Evolutionary conservation across 257 asterid genomes (phyloP).

Genomic region (Ilex asprella): DNA sequence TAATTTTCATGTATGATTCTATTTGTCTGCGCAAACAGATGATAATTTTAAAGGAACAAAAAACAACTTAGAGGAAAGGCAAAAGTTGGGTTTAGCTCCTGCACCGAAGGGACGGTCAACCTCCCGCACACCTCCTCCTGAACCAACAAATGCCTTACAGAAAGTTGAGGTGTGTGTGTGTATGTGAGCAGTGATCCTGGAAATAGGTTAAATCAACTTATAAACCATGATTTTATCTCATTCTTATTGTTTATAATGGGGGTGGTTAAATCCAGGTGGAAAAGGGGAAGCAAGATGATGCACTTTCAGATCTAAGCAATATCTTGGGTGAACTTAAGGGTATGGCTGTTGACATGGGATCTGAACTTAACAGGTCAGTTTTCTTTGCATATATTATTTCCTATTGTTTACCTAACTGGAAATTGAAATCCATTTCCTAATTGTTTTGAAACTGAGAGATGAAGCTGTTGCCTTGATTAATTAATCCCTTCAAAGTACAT

Average conservation of each 20-base stretch:
- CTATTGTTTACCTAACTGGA: no score
- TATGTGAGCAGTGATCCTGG: neutral
- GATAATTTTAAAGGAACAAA: slow-evolving; percentile 40
- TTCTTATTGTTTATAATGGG: neutral
- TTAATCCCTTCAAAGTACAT: no score
- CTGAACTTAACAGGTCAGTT: slow-evolving; percentile 60
- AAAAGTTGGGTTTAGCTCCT: slow-evolving; percentile 54
- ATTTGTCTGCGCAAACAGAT: slow-evolving; percentile 32
- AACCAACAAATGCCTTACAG: slow-evolving; percentile 67
- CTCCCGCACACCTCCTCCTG: slow-evolving; percentile 56
- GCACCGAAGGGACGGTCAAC: slow-evolving; percentile 36
- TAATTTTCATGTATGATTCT: neutral
- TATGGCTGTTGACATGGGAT: slow-evolving; percentile 85
- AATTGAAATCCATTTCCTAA: no score
- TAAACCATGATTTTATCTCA: neutral
- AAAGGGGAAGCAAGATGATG: slow-evolving; percentile 86
- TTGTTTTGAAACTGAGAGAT: no score
- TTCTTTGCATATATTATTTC: neutral
- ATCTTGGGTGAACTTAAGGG: slow-evolving; percentile 84
- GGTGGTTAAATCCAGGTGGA: slow-evolving; percentile 36
- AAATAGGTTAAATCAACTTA: no score
- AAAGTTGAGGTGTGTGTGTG: slow-evolving; percentile 56
- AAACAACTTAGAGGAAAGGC: slow-evolving; percentile 51
- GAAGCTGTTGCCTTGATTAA: no score
- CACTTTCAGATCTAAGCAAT: slow-evolving; percentile 59